Conservation (phyloP, 2,329 filamentous ascomycete species). For the Venturia asperata region DNA sequence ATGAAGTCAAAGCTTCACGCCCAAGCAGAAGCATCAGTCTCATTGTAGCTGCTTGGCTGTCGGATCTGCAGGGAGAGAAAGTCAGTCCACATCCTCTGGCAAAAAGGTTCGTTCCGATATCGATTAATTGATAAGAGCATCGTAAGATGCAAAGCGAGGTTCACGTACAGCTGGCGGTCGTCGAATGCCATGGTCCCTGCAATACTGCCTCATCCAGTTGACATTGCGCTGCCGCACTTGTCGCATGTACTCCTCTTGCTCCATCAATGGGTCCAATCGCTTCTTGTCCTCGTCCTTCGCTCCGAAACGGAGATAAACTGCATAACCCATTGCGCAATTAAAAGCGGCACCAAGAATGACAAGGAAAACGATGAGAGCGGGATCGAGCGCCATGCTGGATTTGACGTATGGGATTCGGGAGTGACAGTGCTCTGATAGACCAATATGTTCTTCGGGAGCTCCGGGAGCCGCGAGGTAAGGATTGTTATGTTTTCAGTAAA, state of each 20-base stretch:
- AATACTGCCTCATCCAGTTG: neutral
- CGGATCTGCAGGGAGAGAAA: neutral
- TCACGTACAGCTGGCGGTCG: neutral
- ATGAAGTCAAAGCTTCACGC: neutral
- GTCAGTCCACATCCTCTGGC: neutral
- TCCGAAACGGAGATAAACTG: neutral
- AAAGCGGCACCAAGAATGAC: neutral
- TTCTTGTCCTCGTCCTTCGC: constrained; percentile 1
- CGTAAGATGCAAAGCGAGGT: neutral
- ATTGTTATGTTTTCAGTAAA: neutral
- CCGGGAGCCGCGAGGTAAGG: neutral
- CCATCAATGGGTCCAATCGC: neutral
- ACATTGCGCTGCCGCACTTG: neutral
- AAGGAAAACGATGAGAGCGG: neutral
- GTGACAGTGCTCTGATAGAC: neutral
- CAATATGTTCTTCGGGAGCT: neutral
- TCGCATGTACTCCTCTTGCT: constrained; percentile 2
- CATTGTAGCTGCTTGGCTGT: neutral
- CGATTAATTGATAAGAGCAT: neutral
- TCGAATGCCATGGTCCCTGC: neutral
- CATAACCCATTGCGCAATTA: neutral
- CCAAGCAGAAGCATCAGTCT: constrained; percentile 6
- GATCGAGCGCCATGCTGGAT: neutral
- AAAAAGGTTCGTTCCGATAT: neutral
- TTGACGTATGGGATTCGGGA: too few relatives aligned